Evolutionary conservation across 345 rosid species (phyloP).

Genomic region (Aquilaria sinensis): DNA sequence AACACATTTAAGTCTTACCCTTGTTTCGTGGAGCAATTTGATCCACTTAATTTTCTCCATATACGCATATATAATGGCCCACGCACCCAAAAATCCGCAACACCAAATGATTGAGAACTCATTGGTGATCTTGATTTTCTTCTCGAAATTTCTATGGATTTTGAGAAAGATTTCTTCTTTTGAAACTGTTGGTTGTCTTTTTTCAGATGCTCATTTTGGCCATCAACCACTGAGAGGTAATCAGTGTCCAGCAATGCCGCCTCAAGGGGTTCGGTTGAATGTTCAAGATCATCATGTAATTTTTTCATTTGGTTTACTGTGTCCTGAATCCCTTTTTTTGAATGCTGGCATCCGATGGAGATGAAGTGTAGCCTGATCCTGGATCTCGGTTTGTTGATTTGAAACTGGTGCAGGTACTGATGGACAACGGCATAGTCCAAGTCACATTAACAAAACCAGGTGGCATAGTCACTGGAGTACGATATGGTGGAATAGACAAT

Average conservation of each 20-base stretch:
- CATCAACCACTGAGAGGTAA: constrained; percentile 14
- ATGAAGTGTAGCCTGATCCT: neutral
- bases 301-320: constrained; percentile 7
- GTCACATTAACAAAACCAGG: constrained; percentile 66
- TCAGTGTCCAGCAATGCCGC: constrained; percentile 24
- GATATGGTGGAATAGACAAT: constrained; percentile 53
- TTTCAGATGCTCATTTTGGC: constrained; percentile 22
- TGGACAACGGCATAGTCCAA: constrained; percentile 69
- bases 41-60: neutral
- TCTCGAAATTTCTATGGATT: neutral
- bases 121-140: neutral
- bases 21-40: neutral
- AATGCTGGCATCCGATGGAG: neutral
- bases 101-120: neutral
- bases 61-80: neutral
- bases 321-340: neutral
- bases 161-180: constrained; percentile 1
- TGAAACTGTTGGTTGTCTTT: neutral
- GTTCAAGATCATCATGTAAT: constrained; percentile 52
- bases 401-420: constrained; percentile 45
- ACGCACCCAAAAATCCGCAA: neutral
- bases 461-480: constrained; percentile 64
- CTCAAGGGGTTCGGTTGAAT: constrained; percentile 46
- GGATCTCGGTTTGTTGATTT: constrained; percentile 17
- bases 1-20: constrained; percentile 4